Base-by-base conservation (phyloP, 257 asterid species). In the Asclepias syriaca region DNA sequence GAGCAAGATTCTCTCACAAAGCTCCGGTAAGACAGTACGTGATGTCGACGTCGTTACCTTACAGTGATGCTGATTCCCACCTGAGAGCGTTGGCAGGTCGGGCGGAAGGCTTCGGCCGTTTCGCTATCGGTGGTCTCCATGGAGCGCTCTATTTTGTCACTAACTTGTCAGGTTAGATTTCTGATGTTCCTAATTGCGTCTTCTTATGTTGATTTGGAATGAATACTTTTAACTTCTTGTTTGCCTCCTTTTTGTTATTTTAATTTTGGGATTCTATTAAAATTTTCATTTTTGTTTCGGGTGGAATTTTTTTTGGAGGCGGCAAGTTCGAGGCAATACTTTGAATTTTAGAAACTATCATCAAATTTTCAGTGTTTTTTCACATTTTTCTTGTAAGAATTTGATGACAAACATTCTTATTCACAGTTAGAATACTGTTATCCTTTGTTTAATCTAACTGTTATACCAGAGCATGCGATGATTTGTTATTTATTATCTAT, bases 31-130 rank as follows among this genome's bases (percentile, higher is more conserved):
- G 21, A 10, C 37, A 5, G 66, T 24, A 60, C 56, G 39, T 34
- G 8, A 59, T 12, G 66, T 81, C 78, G 87, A 61, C 84, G 56
- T 49, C 70, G 65, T 74, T 88, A 43, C 97, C 96, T 64, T 92
- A 92, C 78, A 19, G 78, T 16, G 86, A 82, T 73, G 88, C 83
- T 11, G 97, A 93, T 77, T 80, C 81, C 70, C 76, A 73, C 84
- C 81, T 93, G 68, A 82, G 90, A 74, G 82, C 79, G 29, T 45
- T 93, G 66, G 89, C 98, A 22, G 93, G 85, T 63, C 86, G 83
- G 69, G 98, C 98, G 43, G 97, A 93, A 87, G 98, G 97, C 46
- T 93, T 90, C 82, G 98, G 98, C 21, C 85, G 90, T 59, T 79
- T 60, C 49, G 72, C 98, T 8, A 71, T 86, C 77, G 98, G 97